Conservation (phyloP, 2,329 filamentous ascomycete species). For the Cordyceps militaris region DNA sequence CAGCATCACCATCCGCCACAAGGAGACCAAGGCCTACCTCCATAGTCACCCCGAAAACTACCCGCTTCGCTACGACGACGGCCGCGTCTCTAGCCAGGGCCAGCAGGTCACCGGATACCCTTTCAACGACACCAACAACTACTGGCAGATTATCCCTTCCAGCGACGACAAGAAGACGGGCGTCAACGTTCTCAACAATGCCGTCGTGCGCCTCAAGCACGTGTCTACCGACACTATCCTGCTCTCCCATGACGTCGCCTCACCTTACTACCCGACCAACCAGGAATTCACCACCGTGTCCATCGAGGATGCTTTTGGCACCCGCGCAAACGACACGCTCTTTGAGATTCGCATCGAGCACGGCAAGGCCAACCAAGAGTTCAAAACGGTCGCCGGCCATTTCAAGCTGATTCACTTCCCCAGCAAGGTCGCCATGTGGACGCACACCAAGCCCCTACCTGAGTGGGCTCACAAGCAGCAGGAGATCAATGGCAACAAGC, state of each 20-base stretch:
- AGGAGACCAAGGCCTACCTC: constrained; percentile 93
- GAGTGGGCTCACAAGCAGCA: constrained; percentile 97
- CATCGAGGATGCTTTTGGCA: constrained; percentile 62
- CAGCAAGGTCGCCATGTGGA: constrained; percentile 99
- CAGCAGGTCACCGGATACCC: constrained; percentile 98
- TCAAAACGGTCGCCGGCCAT: constrained; percentile 84
- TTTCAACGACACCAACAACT: constrained; percentile 97
- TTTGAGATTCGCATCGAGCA: constrained; percentile 90
- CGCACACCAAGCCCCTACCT: constrained; percentile 86
- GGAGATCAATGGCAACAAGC: constrained; percentile 99
- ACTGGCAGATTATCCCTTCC: constrained; percentile 85
- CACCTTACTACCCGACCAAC: constrained; percentile 92
- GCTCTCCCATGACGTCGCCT: constrained; percentile 93
- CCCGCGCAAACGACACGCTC: constrained; percentile 78
- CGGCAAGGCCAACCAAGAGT: constrained; percentile 72
- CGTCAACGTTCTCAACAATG: constrained; percentile 70
- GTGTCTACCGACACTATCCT: constrained; percentile 78
- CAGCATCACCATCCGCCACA: constrained; percentile 79
- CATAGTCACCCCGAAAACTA: constrained; percentile 89
- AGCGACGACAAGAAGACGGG: constrained; percentile 51
- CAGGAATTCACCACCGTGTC: constrained; percentile 91
- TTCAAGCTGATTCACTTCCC: constrained; percentile 95
- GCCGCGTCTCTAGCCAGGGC: constrained; percentile 91
- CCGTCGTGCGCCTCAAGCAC: constrained; percentile 80
- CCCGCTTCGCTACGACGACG: constrained; percentile 92